Base-by-base conservation (phyloP, 805 yeast genomes). In the Wickerhamiella musiphila region DNA sequence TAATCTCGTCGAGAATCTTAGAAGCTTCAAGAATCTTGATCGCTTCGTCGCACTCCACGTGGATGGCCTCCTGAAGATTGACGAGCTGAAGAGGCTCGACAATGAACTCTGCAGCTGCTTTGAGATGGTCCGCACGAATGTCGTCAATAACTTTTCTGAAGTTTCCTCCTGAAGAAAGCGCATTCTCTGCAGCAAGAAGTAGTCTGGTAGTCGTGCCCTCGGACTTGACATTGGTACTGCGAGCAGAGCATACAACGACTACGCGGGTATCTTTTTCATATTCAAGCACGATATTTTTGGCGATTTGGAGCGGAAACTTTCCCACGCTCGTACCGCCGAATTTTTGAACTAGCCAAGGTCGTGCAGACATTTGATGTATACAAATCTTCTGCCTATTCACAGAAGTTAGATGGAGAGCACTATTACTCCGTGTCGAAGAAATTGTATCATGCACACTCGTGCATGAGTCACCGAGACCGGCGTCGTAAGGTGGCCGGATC, bases 311-410 rank as follows among this genome's bases (percentile, higher is more conserved):
- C 7, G 94, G 79, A 54, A 90, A 84, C 53, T 90, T 90, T 15
- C 98, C 98, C 20, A 90, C 94, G 29, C 90, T 74, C 11, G 98
- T 90, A 33, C 98, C 98, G 30, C 98, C 98, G 48, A 81, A 90
- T 56, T 90, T 90, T 54, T 90, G 98, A 5, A 90, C 78, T 3
- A 78, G 54, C 84, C 86, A 76, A 12, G 30, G 55, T 23, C 45
- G 47, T n/a, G 17, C 18, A 18, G 19, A 13, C 30, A 28, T 28
- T 6, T 6, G 21, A n/a, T n/a, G n/a, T n/a, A n/a, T n/a, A n/a
- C n/a, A n/a, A n/a, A n/a, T n/a, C n/a, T n/a, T n/a, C n/a, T n/a
- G n/a, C n/a, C n/a, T n/a, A n/a, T n/a, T n/a, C n/a, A n/a, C n/a
- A n/a, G n/a, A n/a, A n/a, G n/a, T n/a, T n/a, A n/a, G n/a, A n/a